These are phyloP conservation scores for Lyophyllum atratum DNA, from an alignment of 768 basidiomycete genomes.

Conservation along the genomic window DNA sequence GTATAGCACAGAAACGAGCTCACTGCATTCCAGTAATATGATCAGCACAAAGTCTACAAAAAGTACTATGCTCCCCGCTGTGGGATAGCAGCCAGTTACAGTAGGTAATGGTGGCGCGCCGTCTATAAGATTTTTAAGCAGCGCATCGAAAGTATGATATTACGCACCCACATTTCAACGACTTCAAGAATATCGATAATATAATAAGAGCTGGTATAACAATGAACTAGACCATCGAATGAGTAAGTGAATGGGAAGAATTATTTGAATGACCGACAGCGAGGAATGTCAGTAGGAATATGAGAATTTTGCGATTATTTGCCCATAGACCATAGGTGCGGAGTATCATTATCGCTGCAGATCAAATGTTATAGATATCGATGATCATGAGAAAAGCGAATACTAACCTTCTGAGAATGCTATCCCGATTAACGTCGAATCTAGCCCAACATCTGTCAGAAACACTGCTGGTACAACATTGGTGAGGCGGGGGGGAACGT, in stretches of 20 bases:
- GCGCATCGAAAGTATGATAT: background rate
- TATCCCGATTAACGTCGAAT: conserved; percentile 5
- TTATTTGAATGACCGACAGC: background rate
- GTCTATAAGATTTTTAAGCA: background rate
- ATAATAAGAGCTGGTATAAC: conserved; percentile 3
- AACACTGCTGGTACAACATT: background rate
- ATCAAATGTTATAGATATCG: background rate
- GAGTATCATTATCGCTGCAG: conserved; percentile 11
- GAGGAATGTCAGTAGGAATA: background rate
- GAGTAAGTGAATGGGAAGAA: background rate
- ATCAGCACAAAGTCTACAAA: conserved; percentile 7
- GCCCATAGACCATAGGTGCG: conserved; percentile 12
- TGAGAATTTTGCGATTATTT: conserved; percentile 8
- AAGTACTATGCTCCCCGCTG: conserved; percentile 2
- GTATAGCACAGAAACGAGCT: background rate
- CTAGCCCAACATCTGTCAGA: background rate
- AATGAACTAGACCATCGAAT: background rate
- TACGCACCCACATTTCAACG: conserved; percentile 1
- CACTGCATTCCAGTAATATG: conserved; percentile 7
- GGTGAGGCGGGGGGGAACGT: background rate
- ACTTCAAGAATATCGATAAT: conserved; percentile 1
- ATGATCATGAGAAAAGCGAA: background rate
- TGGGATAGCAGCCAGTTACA: conserved; percentile 6
- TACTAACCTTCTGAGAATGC: conserved; percentile 9
- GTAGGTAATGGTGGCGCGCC: conserved; percentile 7